Percentiles rank a stretch among this genome's conserved stretches.
Conservation (phyloP, 2,329 filamentous ascomycete genomes). For the Colletotrichum filicis region DNA sequence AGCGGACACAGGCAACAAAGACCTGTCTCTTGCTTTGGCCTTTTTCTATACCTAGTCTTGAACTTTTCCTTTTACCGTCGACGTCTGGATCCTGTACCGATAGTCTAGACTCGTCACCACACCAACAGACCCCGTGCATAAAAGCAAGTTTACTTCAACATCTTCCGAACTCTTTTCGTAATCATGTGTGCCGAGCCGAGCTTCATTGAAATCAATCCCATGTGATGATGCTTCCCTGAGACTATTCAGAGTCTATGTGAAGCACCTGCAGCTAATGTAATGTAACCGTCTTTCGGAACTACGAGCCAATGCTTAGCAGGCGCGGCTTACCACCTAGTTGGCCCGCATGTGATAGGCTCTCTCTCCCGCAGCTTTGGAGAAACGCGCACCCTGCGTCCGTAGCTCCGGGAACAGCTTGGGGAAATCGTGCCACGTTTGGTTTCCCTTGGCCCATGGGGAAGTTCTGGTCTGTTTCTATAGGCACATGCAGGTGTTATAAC, state of each 20-base stretch:
- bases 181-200: background rate
- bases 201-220: background rate
- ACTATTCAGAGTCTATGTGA: too few relatives aligned
- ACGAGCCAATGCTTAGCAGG: slow-evolving; percentile 14
- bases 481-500: too few relatives aligned
- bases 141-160: background rate
- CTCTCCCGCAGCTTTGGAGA: background rate
- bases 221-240: background rate
- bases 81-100: background rate
- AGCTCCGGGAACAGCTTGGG: slow-evolving; percentile 25
- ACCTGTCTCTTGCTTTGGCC: background rate
- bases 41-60: background rate
- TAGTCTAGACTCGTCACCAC: slow-evolving; percentile 6
- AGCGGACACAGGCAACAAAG: background rate
- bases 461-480: background rate
- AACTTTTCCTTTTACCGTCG: background rate
- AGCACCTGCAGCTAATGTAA: background rate
- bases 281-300: slow-evolving; percentile 2
- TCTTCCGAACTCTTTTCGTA: background rate
- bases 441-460: background rate
- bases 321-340: background rate
- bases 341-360: slow-evolving; percentile 26
- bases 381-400: slow-evolving; percentile 12
- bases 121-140: slow-evolving; percentile 2
- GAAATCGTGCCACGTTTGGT: background rate